Evolutionary conservation across 345 rosid species (phyloP).

Genomic region (Eucalyptus marginata): DNA sequence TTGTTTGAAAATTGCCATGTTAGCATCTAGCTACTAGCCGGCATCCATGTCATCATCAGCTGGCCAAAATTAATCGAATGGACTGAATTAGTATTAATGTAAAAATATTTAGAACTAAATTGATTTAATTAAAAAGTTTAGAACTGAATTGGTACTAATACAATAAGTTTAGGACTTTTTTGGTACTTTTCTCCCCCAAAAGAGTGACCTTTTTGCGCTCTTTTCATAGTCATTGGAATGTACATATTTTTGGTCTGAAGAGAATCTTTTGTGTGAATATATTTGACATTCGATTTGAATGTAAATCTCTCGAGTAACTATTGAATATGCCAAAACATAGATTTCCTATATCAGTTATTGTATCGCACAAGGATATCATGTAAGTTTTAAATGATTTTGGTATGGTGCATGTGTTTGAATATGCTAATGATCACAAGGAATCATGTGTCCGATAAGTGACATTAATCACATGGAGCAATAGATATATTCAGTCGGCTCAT

Average conservation of each 20-base stretch:
- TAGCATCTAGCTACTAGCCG: accelerated
- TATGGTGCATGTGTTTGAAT: neutral
- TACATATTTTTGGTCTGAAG: neutral
- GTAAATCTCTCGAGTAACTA: neutral
- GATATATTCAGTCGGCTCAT: neutral
- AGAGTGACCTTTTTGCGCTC: neutral
- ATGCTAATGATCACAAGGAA: neutral
- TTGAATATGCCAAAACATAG: neutral
- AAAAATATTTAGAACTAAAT: no score
- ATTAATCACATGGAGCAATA: neutral
- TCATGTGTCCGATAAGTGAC: neutral
- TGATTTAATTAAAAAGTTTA: no score
- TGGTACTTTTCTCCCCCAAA: no score
- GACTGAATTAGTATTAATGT: no score
- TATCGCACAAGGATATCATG: neutral
- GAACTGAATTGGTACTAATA: no score
- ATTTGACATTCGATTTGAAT: neutral
- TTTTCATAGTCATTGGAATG: no score
- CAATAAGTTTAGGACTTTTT: no score
- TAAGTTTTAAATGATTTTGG: neutral
- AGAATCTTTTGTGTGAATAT: neutral
- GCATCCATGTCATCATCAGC: accelerated
- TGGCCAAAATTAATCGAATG: no score
- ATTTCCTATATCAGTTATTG: neutral
- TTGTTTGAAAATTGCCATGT: no score